Percentiles rank a stretch among this genome's conserved stretches.
Evolutionary conservation across 1,284 basidiomycete species (phyloP).

Genomic region (Fomitiporia mediterranea): DNA sequence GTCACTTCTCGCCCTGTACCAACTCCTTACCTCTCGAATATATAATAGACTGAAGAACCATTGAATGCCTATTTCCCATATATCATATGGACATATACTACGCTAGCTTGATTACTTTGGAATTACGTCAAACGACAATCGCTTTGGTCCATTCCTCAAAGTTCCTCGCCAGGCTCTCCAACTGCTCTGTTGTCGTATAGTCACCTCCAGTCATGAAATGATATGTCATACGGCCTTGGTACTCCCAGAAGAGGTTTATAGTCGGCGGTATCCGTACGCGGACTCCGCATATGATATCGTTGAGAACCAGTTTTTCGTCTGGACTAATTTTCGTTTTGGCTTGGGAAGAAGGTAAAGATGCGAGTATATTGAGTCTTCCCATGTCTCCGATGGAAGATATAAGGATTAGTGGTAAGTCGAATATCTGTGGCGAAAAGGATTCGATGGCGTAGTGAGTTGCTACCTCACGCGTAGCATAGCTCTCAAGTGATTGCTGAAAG

Average conservation of each 20-base stretch:
- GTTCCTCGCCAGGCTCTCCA: neutral
- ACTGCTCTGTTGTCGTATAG: conserved; percentile 5
- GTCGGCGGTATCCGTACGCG: conserved; percentile 16
- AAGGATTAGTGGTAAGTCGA: conserved; percentile 12
- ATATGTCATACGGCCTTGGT: conserved; percentile 15
- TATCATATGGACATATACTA: too few species aligned
- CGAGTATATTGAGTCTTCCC: conserved; percentile 15
- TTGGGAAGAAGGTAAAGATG: neutral
- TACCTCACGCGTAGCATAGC: conserved; percentile 1
- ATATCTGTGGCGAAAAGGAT: conserved; percentile 7
- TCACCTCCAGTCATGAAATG: conserved; percentile 21
- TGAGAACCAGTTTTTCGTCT: conserved; percentile 16
- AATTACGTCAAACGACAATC: neutral
- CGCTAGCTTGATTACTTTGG: too few species aligned
- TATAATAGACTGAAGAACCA: too few species aligned
- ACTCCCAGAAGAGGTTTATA: conserved; percentile 21
- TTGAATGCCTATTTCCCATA: too few species aligned
- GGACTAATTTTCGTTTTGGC: neutral
- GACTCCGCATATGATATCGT: conserved; percentile 18
- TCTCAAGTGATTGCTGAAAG: conserved; percentile 7
- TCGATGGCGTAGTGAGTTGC: neutral
- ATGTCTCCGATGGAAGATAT: conserved; percentile 22
- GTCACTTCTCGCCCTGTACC: too few species aligned
- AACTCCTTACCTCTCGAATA: too few species aligned
- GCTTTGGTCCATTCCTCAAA: conserved; percentile 14